Evolutionary conservation across 371 early-diverging fungal genomes (phyloP).

Genomic region (Mucor indicus): DNA sequence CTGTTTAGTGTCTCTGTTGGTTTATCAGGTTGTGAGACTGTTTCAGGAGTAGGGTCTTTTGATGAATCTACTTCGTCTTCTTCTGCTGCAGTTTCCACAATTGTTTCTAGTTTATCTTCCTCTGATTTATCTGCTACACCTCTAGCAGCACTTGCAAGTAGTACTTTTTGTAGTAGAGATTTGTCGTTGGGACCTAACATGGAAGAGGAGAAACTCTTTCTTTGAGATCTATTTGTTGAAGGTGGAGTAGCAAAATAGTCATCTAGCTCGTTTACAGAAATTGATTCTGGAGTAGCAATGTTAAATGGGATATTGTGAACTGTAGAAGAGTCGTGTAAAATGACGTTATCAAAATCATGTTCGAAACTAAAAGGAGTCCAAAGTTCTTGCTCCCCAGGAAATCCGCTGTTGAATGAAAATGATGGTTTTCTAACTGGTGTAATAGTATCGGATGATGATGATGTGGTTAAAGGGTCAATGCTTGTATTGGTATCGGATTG

Average conservation of each 20-base stretch:
- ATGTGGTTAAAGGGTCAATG: not conserved
- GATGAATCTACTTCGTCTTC: not conserved
- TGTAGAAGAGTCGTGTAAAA: conserved; percentile 29
- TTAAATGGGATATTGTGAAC: conserved; percentile 26
- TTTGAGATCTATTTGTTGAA: conserved; percentile 5
- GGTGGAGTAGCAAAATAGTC: conserved; percentile 31
- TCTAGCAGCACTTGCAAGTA: conserved; percentile 27
- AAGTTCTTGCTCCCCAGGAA: conserved; percentile 37
- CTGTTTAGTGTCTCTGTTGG: not conserved
- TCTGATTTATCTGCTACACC: conserved; percentile 24
- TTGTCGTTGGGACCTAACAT: conserved; percentile 25
- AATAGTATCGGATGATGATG: not conserved
- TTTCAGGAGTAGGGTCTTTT: not conserved
- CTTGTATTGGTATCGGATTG: not conserved
- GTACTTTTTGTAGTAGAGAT: conserved; percentile 35
- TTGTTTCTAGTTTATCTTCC: conserved; percentile 3
- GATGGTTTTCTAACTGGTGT: conserved; percentile 13
- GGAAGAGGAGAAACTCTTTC: conserved; percentile 20
- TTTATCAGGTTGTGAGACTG: not conserved
- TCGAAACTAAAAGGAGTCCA: conserved; percentile 47
- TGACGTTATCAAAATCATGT: conserved; percentile 44
- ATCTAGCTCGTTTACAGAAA: conserved; percentile 45
- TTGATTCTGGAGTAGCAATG: conserved; percentile 47
- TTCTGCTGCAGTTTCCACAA: too few species aligned
- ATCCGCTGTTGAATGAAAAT: conserved; percentile 23